phyloP scores from a whole-genome alignment of 345 rosid species.

The Reutealis trisperma region DNA sequence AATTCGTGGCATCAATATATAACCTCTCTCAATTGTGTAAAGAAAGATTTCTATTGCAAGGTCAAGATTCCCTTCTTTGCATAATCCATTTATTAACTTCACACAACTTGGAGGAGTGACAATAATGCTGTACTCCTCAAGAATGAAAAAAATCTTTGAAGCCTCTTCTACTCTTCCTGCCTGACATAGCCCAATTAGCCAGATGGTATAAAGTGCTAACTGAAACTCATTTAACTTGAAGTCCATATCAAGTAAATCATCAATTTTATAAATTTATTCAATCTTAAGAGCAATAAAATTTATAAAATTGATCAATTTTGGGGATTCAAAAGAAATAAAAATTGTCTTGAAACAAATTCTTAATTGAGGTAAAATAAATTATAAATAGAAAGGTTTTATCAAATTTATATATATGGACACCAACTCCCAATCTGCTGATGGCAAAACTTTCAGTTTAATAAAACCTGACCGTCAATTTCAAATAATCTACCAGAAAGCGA shows the following conservation, averaged over 20 bases:
- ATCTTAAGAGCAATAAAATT: no score
- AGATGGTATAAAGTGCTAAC: constrained; percentile 67
- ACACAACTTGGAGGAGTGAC: constrained; percentile 80
- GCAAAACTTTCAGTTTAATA: no score
- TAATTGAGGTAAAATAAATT: no score
- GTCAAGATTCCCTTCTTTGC: constrained; percentile 51
- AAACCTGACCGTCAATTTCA: no score
- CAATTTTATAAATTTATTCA: no score
- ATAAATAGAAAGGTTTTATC: no score
- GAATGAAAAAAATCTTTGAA: constrained; percentile 56
- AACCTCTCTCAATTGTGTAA: constrained; percentile 68
- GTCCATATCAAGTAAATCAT: constrained; percentile 63
- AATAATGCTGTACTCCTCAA: constrained; percentile 47
- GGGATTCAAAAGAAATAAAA: no score
- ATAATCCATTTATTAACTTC: constrained; percentile 60
- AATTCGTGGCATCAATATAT: constrained; percentile 50
- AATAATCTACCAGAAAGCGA: no score
- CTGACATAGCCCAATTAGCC: constrained; percentile 73
- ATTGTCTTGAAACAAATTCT: no score
- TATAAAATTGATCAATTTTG: no score
- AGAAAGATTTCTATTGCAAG: constrained; percentile 61
- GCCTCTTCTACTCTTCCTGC: constrained; percentile 63
- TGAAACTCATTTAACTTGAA: constrained; percentile 45
- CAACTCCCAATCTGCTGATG: no score
- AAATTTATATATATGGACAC: no score